These are phyloP conservation scores for Puccinia triticina DNA, from an alignment of 1,284 basidiomycete species.

Conservation along the genomic window DNA sequence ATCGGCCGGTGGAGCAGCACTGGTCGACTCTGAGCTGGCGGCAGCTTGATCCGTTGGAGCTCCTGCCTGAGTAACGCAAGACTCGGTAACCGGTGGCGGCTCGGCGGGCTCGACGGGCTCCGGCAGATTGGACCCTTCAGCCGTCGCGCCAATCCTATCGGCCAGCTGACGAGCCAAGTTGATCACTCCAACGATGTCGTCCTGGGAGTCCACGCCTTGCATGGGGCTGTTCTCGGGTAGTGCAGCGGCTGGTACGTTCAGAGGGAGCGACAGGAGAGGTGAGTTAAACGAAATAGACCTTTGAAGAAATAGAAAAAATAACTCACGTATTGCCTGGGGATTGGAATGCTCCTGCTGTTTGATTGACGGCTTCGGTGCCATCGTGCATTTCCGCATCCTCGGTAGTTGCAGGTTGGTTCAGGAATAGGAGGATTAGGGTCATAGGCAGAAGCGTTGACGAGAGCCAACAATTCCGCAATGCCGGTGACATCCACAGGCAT, in stretches of 20 bases:
- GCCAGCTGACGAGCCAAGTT: conserved; percentile 57
- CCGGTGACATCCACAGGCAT: conserved; percentile 22
- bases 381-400: conserved; percentile 50
- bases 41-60: conserved; percentile 48
- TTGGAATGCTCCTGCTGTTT: not conserved
- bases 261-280: not conserved
- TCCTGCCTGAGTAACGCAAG: conserved; percentile 45
- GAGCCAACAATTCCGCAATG: conserved; percentile 29
- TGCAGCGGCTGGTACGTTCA: not conserved
- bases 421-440: not conserved
- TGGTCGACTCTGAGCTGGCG: conserved; percentile 1
- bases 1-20: conserved; percentile 37
- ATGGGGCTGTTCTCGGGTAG: conserved; percentile 48
- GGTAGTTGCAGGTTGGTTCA: not conserved
- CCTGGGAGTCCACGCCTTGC: conserved; percentile 50
- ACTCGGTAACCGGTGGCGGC: conserved; percentile 53
- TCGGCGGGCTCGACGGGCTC: conserved; percentile 57
- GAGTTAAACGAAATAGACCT: not conserved
- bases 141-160: conserved; percentile 57
- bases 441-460: conserved; percentile 36
- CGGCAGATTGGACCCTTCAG: conserved; percentile 57
- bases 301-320: not conserved
- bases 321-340: conserved; percentile 7
- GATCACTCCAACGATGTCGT: conserved; percentile 55
- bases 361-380: conserved; percentile 15